Evolutionary conservation across 2,329 filamentous ascomycete genomes (phyloP).

Genomic region (Pseudonectria foliicola): DNA sequence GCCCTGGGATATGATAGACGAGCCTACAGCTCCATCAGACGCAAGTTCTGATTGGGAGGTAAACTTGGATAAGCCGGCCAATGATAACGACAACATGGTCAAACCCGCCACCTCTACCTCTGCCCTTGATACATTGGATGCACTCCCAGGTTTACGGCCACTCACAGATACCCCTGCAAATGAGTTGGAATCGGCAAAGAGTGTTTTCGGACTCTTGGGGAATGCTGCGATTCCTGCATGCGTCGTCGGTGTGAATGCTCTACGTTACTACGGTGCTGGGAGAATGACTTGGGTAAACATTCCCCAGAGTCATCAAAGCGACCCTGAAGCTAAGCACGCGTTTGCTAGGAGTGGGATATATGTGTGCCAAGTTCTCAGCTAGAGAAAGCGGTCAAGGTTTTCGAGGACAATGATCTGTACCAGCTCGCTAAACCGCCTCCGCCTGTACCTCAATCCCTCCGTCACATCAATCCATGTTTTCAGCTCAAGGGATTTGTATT

Average conservation of each 20-base stretch:
- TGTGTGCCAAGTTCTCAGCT: background rate
- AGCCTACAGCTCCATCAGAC: too few species aligned
- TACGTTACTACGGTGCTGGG: slow-evolving; percentile 5
- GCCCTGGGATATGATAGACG: too few species aligned
- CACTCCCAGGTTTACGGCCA: too few species aligned
- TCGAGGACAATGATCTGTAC: background rate
- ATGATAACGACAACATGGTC: too few species aligned
- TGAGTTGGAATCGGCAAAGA: too few species aligned
- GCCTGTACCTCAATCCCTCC: background rate
- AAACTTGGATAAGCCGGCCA: too few species aligned
- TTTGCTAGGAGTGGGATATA: slow-evolving; percentile 3
- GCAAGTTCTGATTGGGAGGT: too few species aligned
- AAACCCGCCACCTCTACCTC: too few species aligned
- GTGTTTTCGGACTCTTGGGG: too few species aligned
- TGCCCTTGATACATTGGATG: too few species aligned
- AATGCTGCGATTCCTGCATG: slow-evolving; percentile 3
- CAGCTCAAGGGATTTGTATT: background rate
- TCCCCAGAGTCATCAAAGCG: background rate
- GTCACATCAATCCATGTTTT: slow-evolving; percentile 1
- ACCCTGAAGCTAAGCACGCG: background rate
- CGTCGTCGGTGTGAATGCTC: slow-evolving; percentile 1
- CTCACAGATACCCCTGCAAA: too few species aligned
- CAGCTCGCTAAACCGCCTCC: slow-evolving; percentile 1
- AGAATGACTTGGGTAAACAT: slow-evolving; percentile 2
- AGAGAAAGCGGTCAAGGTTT: background rate